Evolutionary conservation across 208 protist genomes (phyloP), one percentile per base, ranked within the genome.

Genomic region (Trypanosoma lewisi): DNA sequence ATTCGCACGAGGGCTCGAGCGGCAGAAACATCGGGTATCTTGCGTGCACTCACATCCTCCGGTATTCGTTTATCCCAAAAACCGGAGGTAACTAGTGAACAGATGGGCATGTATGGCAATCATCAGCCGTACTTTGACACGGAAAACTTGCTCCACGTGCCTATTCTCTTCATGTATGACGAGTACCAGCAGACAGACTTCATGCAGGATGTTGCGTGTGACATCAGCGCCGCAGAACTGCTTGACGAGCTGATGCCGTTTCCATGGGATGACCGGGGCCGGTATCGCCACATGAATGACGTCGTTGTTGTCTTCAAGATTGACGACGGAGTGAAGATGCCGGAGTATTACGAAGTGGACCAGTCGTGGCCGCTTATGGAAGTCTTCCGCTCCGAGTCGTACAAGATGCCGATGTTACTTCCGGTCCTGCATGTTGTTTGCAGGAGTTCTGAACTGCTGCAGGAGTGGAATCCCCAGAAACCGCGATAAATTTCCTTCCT

Each of bases 141-240:
- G 16, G 79, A 86, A 34, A 70, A 67, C 19, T 59, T 87, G 36
- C 71, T 94, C 48, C 90, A 95, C 58, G 95, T 96, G 17, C 90
- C 93, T 19, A 75, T 97, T n/a, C 80, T 98, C 14, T 96, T 97
- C 63, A 81, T 98, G 67, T 98, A 98, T 74, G 91, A 96, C 59
- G 91, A 97, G 71, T 94, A 94, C 70, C 70, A 82, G 49, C 89
- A 96, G 66, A 93, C 85, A 3, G 95, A 98, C 70, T 96, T 96
- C 55, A 87, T 97, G 73, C 80, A 95, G 45, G 89, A 96, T 55
- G 94, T 97, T 14, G 57, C 75, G 17, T 92, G 84, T 50, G 89
- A 96, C 53, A 66, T 79, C 6, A 84, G 74, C 25, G 72, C 70
- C 11, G 64, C 58, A 37, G 85, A 95, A 45, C 52, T 92, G 23